A percentile compares a stretch with the other conserved stretches of the same genome.
These are phyloP conservation scores for Phytophthora tentaculata DNA, from an alignment of 352 stramenopile species.

Conservation along the genomic window DNA sequence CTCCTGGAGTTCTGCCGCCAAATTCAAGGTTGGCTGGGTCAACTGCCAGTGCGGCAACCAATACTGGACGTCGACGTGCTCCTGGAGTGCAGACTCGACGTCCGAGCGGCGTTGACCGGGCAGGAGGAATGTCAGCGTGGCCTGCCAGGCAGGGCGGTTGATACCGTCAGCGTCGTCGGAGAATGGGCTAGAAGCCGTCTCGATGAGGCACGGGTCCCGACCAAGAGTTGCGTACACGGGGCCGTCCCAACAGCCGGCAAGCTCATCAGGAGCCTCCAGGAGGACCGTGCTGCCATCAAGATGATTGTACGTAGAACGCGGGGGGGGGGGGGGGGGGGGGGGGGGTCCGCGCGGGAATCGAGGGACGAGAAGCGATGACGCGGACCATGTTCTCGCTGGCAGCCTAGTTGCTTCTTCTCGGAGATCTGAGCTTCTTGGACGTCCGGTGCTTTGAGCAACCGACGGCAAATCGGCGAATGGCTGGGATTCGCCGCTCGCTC, in stretches of 20 bases:
- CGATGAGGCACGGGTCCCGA: not conserved
- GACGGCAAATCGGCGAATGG: constrained; percentile 13
- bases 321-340: too few species aligned
- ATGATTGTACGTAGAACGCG: not conserved
- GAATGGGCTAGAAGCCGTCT: not conserved
- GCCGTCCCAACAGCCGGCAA: not conserved
- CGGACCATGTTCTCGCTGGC: constrained; percentile 1
- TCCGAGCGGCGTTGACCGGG: not conserved
- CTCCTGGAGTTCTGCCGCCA: constrained; percentile 6
- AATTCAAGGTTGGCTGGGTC: constrained; percentile 3
- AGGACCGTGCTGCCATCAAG: constrained; percentile 7
- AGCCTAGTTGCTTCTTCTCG: constrained; percentile 20
- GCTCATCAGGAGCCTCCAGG: constrained; percentile 5
- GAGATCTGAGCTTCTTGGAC: constrained; percentile 5
- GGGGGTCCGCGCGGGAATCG: not conserved
- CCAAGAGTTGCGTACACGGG: constrained; percentile 9
- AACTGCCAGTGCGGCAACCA: constrained; percentile 11
- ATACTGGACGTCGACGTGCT: constrained; percentile 1
- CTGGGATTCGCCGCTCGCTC: constrained; percentile 11
- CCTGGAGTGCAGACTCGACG: not conserved
- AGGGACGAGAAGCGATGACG: constrained; percentile 1
- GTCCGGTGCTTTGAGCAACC: not conserved
- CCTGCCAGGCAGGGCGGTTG: constrained; percentile 8
- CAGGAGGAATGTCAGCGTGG: constrained; percentile 1
- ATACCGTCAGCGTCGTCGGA: constrained; percentile 5